Percentiles rank a stretch among this genome's conserved stretches.
These are phyloP conservation scores for Lycium ferocissimum DNA, from an alignment of 257 asterid species.

Conservation along the genomic window DNA sequence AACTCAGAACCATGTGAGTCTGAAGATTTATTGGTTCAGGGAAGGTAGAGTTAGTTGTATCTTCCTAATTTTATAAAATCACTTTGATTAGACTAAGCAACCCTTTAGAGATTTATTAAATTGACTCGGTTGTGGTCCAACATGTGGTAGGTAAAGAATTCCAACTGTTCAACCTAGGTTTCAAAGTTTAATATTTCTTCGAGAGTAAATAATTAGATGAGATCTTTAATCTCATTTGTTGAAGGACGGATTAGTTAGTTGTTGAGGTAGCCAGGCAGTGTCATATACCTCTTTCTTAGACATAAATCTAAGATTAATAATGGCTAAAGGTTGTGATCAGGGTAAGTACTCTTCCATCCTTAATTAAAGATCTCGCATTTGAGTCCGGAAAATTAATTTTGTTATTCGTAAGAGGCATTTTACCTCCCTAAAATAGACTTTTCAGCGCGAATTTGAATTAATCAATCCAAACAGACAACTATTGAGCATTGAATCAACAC, in stretches of 20 bases:
- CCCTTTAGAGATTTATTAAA: neutral
- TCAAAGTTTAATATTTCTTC: neutral
- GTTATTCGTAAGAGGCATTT: neutral
- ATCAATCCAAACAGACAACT: too few relatives aligned
- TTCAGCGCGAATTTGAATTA: neutral
- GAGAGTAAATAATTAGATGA: neutral
- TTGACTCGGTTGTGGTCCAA: neutral
- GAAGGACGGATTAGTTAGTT: neutral
- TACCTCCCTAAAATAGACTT: rapidly evolving
- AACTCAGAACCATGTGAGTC: neutral
- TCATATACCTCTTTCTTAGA: neutral
- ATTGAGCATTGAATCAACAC: too few relatives aligned
- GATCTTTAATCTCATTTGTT: neutral
- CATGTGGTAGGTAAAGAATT: conserved; percentile 13
- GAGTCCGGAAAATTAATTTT: too few relatives aligned
- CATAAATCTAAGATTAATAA: too few relatives aligned
- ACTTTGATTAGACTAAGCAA: conserved; percentile 18
- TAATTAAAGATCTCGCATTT: too few relatives aligned
- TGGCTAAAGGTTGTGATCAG: too few relatives aligned
- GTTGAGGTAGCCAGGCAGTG: neutral
- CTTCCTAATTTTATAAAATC: neutral
- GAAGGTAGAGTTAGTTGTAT: conserved; percentile 1
- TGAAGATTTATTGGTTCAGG: neutral
- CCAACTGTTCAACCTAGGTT: conserved; percentile 13
- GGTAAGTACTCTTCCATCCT: too few relatives aligned